Percentiles rank a stretch among this genome's conserved stretches.
Evolutionary conservation across 805 yeast species (phyloP).

Genomic region (Debaryomyces tyrocola): DNA sequence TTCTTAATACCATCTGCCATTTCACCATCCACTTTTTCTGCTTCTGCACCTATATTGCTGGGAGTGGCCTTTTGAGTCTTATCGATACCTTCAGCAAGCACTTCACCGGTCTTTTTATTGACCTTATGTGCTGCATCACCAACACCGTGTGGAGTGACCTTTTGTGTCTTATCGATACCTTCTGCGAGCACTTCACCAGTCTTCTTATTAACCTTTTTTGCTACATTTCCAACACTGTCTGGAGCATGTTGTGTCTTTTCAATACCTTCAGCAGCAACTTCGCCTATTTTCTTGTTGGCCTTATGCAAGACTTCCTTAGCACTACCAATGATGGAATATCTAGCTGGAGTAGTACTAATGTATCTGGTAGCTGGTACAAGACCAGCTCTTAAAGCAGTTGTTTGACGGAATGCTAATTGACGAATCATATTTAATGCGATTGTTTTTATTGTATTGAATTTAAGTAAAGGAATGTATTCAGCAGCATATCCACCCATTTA

Average conservation of each 20-base stretch:
- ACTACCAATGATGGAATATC: conserved; percentile 28
- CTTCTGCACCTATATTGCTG: conserved; percentile 20
- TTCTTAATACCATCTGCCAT: conserved; percentile 33
- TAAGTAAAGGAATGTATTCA: too few species aligned
- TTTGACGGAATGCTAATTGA: conserved; percentile 4
- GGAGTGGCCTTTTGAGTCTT: conserved; percentile 17
- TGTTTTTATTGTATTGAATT: too few species aligned
- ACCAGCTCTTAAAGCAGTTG: conserved; percentile 2
- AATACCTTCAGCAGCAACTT: conserved; percentile 39
- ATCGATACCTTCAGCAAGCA: conserved; percentile 33
- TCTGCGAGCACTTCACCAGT: conserved; percentile 34
- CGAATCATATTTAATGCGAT: conserved; percentile 4
- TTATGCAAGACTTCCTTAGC: conserved; percentile 36
- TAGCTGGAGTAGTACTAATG: conserved; percentile 1
- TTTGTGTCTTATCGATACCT: conserved; percentile 26
- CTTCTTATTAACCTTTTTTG: conserved; percentile 24
- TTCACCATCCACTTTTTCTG: conserved; percentile 27
- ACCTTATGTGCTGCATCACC: conserved; percentile 23
- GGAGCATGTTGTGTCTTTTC: conserved; percentile 35
- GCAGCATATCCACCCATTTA: not conserved
- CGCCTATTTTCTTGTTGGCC: conserved; percentile 39
- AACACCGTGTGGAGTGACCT: conserved; percentile 9
- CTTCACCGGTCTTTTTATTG: conserved; percentile 31
- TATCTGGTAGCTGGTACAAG: not conserved
- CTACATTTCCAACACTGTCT: conserved; percentile 15